A percentile compares a stretch with the other conserved stretches of the same genome.
phyloP scores from a whole-genome alignment of 2,329 filamentous ascomycete species.

The Calonectria pseudoturangicola region DNA sequence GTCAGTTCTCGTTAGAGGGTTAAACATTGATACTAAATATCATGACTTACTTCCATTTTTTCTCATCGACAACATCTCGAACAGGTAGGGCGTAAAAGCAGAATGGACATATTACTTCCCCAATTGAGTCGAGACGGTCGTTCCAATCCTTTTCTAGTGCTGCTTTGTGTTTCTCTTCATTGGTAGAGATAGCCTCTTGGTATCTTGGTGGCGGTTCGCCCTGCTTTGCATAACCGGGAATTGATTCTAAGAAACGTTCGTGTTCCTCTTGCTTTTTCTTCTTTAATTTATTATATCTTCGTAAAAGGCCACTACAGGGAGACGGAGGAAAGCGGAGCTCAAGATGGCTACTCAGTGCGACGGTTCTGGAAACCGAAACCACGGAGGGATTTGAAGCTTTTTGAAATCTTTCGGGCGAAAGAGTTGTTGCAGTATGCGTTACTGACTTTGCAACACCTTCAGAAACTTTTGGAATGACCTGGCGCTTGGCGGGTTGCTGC shows the following conservation, averaged over 20 bases:
- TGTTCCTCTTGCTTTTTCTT: not conserved
- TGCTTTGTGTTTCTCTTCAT: not conserved
- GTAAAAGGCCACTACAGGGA: conserved; percentile 2
- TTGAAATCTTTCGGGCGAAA: conserved; percentile 10
- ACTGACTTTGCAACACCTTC: not conserved
- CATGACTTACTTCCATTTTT: not conserved
- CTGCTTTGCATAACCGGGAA: not conserved
- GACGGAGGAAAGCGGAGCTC: conserved; percentile 35
- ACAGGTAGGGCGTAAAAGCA: not conserved
- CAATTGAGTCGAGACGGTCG: not conserved
- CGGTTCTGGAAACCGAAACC: conserved; percentile 30
- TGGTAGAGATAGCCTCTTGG: not conserved
- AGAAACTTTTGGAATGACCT: not conserved
- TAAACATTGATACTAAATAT: not conserved
- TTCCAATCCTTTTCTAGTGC: not conserved
- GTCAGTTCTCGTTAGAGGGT: not conserved
- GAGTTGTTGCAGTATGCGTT: conserved; percentile 25
- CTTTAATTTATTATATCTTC: not conserved
- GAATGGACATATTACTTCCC: not conserved
- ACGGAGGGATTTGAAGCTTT: conserved; percentile 24
- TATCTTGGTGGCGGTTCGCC: not conserved
- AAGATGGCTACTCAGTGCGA: conserved; percentile 25
- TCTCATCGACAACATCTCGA: not conserved
- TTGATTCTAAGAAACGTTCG: not conserved
- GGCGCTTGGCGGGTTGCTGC: not conserved